A percentile compares a stretch with the other conserved stretches of the same genome.
These are phyloP conservation scores for Candida methanosorbosa DNA, from an alignment of 805 yeast species.

Conservation along the genomic window DNA sequence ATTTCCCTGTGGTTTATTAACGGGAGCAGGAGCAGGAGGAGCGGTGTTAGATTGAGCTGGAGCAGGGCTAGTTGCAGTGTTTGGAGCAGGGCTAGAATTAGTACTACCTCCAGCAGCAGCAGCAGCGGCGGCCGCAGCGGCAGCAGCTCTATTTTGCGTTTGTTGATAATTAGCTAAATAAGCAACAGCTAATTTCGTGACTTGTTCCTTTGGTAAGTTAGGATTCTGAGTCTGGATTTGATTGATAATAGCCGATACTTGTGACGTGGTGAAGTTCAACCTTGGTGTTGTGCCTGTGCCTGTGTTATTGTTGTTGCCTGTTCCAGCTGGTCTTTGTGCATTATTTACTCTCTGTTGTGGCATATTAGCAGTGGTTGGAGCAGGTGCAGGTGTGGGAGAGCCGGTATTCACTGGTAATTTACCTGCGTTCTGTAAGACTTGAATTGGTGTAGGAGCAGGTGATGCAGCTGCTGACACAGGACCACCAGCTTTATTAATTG, in stretches of 20 bases:
- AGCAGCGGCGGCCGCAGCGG: conserved; percentile 16
- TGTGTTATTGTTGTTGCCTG: not conserved
- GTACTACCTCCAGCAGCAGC: conserved; percentile 7
- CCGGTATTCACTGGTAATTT: not conserved
- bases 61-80: conserved; percentile 12
- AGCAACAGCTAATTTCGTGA: conserved; percentile 56
- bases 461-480: conserved; percentile 3
- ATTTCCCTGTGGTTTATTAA: conserved; percentile 9
- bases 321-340: conserved; percentile 6
- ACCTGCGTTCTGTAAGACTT: conserved; percentile 8
- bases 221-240: conserved; percentile 64
- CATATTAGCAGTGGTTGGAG: no score
- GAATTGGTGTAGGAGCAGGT: conserved; percentile 17
- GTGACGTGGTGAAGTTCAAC: conserved; percentile 43
- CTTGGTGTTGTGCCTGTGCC: conserved; percentile 7
- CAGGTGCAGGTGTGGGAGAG: not conserved
- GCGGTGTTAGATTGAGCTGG: conserved; percentile 28
- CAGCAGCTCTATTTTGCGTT: conserved; percentile 30
- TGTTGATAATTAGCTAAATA: conserved; percentile 52
- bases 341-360: no score
- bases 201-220: conserved; percentile 51
- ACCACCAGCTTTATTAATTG: conserved; percentile 1
- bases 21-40: conserved; percentile 16
- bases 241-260: conserved; percentile 55
- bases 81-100: conserved; percentile 10